Conservation (phyloP, 768 basidiomycete genomes). For the Chalciporus piperatus region DNA sequence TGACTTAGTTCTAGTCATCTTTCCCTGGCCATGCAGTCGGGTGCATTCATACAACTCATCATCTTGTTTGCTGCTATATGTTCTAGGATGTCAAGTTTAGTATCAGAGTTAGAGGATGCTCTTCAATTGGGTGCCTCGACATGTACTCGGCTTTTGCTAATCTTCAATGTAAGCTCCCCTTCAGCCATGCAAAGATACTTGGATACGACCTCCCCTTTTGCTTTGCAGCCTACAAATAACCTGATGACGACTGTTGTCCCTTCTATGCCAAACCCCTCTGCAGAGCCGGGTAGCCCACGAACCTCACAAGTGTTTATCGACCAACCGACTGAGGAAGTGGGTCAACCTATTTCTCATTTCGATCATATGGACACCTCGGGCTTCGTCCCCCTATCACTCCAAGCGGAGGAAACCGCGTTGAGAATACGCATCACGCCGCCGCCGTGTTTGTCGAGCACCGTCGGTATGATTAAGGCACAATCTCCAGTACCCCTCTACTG, state of each 20-base stretch:
- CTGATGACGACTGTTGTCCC: neutral
- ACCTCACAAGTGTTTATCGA: slow-evolving; percentile 1
- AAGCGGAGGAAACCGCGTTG: neutral
- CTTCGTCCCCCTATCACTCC: neutral
- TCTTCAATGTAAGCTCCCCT: slow-evolving; percentile 33
- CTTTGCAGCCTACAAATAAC: slow-evolving; percentile 15
- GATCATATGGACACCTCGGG: neutral
- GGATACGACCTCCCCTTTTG: neutral
- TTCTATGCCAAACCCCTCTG: neutral
- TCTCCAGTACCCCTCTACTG: neutral
- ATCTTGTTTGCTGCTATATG: slow-evolving; percentile 59
- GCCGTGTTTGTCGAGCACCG: neutral
- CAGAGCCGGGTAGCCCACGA: neutral
- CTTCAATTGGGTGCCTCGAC: slow-evolving; percentile 30
- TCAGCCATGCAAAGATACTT: slow-evolving; percentile 1
- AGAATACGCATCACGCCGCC: slow-evolving; percentile 1
- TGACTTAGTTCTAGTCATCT: slow-evolving; percentile 46
- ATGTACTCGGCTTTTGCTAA: slow-evolving; percentile 25
- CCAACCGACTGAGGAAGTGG: slow-evolving; percentile 14
- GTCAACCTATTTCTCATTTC: slow-evolving; percentile 6
- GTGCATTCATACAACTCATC: slow-evolving; percentile 70
- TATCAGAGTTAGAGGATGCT: slow-evolving; percentile 42
- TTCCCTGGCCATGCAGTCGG: slow-evolving; percentile 61
- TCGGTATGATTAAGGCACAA: slow-evolving; percentile 1
- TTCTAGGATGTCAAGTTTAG: slow-evolving; percentile 51